Evolutionary conservation across 345 rosid species (phyloP), one percentile per base, ranked within the genome.

Genomic region (Pistacia vera): DNA sequence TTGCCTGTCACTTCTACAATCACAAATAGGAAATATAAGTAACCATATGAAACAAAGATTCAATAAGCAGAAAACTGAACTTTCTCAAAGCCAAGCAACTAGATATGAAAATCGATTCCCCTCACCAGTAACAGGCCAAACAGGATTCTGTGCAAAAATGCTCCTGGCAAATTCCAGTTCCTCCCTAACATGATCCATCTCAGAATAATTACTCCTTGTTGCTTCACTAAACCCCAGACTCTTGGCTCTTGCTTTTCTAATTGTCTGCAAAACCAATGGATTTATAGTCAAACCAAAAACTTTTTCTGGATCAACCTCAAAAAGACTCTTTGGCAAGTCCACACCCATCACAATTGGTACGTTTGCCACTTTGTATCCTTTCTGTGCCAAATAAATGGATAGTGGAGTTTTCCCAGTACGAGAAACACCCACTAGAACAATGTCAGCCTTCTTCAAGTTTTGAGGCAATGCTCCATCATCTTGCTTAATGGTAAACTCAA

Each of bases 401-500:
- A 92, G 82, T 0, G 97, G 97, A 5, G 97, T 93, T 87, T 95
- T 95, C 62, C 93, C 93, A 17, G 96, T 90, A 11, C 97, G 88
- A 35, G 99, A 93, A 73, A 95, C 97, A 25, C 97, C 95, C 0
- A 91, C 84, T 62, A 95, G 97, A 74, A 93, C 78, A 62, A 92
- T 87, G 75, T 92, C 93, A 18, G 93, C 92, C 69, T 86, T 88
- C 63, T 76, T 80, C 83, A 95, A 82, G 84, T 93, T 92, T 62
- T 87, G 81, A 0, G 98, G 99, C 28, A 92, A 75, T 22, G 91
- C 92, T 13, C 97, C 98, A 46, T 95, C 98, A 75, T 91, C 99
- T 72, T 92, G 95, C 85, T 92, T 92, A 84, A 93, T 92, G 0
- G 95, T 95, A 83, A 95, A 95, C 65, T 95, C 97, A 60, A 93